These are phyloP conservation scores for sunflower (Helianthus annuus) DNA, from an alignment of 129 eudicot species.

Conservation along the genomic window HanXRQr2.0-SUNRISE NC_035435.2:43490632-43491131, in stretches of 20 bases:
- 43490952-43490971: constrained; percentile 63
- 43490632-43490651: no score
- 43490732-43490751: no score
- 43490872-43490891: constrained; percentile 91
- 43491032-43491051: constrained; percentile 66
- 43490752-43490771: no score
- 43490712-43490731: no score
- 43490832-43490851: constrained; percentile 12
- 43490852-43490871: constrained; percentile 88
- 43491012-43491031: constrained; percentile 67
- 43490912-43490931: constrained; percentile 48
- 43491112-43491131: constrained; percentile 10
- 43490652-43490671: no score
- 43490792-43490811: no score
- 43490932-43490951: constrained; percentile 43
- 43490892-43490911: constrained; percentile 81
- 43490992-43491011: constrained; percentile 81
- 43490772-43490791: no score
- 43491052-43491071: constrained; percentile 60
- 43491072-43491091: constrained; percentile 61
- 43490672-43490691: no score
- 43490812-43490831: not conserved
- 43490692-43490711: no score
- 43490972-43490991: constrained; percentile 97
- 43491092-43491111: constrained; percentile 14